phyloP scores from a whole-genome alignment of 768 basidiomycete species.

The Boletus insuetus region DNA sequence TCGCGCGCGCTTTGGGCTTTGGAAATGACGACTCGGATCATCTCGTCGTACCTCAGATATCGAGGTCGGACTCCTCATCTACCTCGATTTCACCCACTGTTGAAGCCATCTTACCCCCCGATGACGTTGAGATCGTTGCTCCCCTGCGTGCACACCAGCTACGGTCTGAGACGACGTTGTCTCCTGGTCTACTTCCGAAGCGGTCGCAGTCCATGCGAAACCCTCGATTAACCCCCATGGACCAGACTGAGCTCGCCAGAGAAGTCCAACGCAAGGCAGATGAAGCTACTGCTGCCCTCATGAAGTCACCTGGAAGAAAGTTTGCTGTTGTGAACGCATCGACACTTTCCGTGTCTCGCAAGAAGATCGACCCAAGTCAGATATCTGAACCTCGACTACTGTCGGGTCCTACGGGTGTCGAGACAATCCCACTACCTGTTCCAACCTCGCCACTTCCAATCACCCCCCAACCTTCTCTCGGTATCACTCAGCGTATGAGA shows the following conservation, averaged over 20 bases:
- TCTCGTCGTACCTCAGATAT: slow-evolving; percentile 20
- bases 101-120: slow-evolving; percentile 29
- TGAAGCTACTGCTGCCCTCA: slow-evolving; percentile 61
- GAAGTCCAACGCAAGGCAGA: slow-evolving; percentile 69
- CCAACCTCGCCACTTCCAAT: slow-evolving; percentile 32
- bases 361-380: slow-evolving; percentile 57
- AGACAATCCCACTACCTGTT: slow-evolving; percentile 57
- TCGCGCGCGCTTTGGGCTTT: slow-evolving; percentile 71
- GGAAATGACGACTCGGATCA: slow-evolving; percentile 43
- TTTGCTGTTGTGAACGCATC: slow-evolving; percentile 40
- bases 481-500: slow-evolving; percentile 70
- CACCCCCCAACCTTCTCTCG: slow-evolving; percentile 41
- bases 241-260: slow-evolving; percentile 54
- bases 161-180: slow-evolving; percentile 5
- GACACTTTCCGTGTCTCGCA: slow-evolving; percentile 45
- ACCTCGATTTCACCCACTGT: slow-evolving; percentile 35
- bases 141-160: slow-evolving; percentile 3
- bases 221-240: slow-evolving; percentile 38
- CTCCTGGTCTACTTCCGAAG: slow-evolving; percentile 22
- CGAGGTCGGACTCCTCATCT: slow-evolving; percentile 26
- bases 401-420: slow-evolving; percentile 66
- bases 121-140: slow-evolving; percentile 13
- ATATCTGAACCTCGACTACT: slow-evolving; percentile 67
- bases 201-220: slow-evolving; percentile 38
- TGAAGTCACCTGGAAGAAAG: slow-evolving; percentile 45